Evolutionary conservation across 306 rosid genomes (phyloP), one percentile per base, ranked within the genome.

Genomic region (peach (Prunus persica)): DNA sequence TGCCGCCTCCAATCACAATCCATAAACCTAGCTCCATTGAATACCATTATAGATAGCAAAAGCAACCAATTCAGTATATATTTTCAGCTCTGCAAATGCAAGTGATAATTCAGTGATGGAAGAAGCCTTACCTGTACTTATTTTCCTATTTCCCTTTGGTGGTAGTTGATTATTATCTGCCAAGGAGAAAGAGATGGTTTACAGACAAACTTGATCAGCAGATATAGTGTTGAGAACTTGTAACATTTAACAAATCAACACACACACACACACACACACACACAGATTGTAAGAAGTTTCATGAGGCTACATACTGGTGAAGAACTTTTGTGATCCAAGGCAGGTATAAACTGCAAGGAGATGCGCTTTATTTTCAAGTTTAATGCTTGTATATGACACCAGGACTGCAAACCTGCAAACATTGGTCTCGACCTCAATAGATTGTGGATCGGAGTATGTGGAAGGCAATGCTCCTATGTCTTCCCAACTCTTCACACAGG

Each of bases 361-460:
- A 54, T 71, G 32, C 7, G 12, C 55, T 58, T 51, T 60, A 66
- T 79, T 69, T 45, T 82, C 69, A 49, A 73, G 43, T 32, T 62
- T 76, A 6, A 65, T 75, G 65, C 84, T 76, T 57, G 75, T 69
- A 27, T 79, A 61, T 18, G 83, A 57, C 76, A 81, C 88, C 64
- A 81, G 78, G 6, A 79, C 79, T 20, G 84, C 84, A 73, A 87
- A 76, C 75, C 84, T 70, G 61, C 90, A 87, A n/a, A 81, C 67
- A 20, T 81, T 64, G 13, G 47, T 63, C 64, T 75, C 82, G 52
- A 8, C 25, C 64, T 69, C 63, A 18, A 28, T 6, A 32, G 69
- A 47, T 49, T 43, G 19, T 11, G 16, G 13, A 30, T 68, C 32
- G 43, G 55, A 20, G 38, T 71, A 71, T 32, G 73, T 54, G 11